phyloP scores from a whole-genome alignment of 2,329 filamentous ascomycete genomes.

The Alternaria tenuissima region DNA sequence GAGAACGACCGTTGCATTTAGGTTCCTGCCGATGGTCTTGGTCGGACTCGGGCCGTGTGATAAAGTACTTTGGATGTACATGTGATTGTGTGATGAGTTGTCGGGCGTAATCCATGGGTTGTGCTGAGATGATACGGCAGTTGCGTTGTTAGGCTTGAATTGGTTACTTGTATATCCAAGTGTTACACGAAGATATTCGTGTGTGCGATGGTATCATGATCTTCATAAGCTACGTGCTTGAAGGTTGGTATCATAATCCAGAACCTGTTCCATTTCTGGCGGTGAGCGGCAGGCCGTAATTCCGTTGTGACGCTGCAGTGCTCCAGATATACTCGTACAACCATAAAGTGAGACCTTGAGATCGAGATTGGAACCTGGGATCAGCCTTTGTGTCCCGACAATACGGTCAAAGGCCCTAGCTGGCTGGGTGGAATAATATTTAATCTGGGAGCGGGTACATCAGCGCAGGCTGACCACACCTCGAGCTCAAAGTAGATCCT shows the following conservation, averaged over 20 bases:
- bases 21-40: constrained; percentile 9
- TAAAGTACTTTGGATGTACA: constrained; percentile 9
- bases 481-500: constrained; percentile 11
- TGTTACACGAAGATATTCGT: not conserved
- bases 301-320: constrained; percentile 8
- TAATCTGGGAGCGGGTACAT: constrained; percentile 27
- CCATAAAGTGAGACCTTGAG: constrained; percentile 13
- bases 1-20: not conserved
- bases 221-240: constrained; percentile 1
- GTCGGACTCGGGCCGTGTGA: constrained; percentile 23
- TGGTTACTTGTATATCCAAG: not conserved
- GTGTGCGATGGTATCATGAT: not conserved
- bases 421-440: constrained; percentile 15
- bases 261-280: constrained; percentile 15
- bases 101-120: constrained; percentile 14
- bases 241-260: constrained; percentile 1
- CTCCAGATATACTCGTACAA: constrained; percentile 13
- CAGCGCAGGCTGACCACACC: constrained; percentile 39
- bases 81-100: constrained; percentile 10
- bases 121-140: constrained; percentile 19
- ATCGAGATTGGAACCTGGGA: constrained; percentile 18
- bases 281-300: constrained; percentile 13
- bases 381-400: constrained; percentile 20
- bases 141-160: constrained; percentile 8
- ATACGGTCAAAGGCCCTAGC: constrained; percentile 15